Evolutionary conservation across 768 basidiomycete genomes (phyloP).

Genomic region (Termitomyces sp.): DNA sequence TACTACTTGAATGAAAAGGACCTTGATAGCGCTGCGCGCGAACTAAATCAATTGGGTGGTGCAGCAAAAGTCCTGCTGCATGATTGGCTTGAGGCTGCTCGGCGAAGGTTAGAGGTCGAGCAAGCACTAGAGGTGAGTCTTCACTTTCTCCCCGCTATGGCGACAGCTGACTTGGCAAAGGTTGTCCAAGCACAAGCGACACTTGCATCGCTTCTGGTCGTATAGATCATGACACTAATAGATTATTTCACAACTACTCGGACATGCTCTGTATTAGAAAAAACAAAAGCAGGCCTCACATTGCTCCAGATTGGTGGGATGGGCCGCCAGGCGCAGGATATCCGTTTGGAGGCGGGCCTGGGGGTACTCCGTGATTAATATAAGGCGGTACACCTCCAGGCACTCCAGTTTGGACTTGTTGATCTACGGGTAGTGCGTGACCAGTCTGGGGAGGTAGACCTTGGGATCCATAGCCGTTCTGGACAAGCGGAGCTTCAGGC

Average conservation of each 20-base stretch:
- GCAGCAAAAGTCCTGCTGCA: conserved; percentile 68
- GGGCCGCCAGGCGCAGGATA: background rate
- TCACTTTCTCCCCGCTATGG: background rate
- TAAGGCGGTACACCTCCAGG: background rate
- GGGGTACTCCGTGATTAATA: background rate
- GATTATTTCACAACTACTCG: conserved; percentile 8
- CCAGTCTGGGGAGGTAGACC: background rate
- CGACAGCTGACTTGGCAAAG: conserved; percentile 34
- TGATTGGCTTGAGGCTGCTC: conserved; percentile 92
- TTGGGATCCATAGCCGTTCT: background rate
- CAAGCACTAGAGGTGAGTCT: conserved; percentile 81
- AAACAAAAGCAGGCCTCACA: background rate
- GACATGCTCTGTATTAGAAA: background rate
- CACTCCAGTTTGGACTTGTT: background rate
- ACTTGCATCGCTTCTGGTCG: conserved; percentile 73
- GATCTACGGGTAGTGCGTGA: background rate
- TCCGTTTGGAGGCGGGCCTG: background rate
- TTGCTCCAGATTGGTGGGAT: background rate
- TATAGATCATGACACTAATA: conserved; percentile 42
- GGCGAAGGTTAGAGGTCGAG: conserved; percentile 84
- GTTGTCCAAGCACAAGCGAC: conserved; percentile 85
- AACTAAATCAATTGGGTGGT: conserved; percentile 88
- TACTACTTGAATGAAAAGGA: conserved; percentile 91
- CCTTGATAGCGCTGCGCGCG: conserved; percentile 83
- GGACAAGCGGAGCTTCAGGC: background rate